Evolutionary conservation across 176 grass and related monocot species (phyloP).

Genomic region (Dendrocalamus sinicus): DNA sequence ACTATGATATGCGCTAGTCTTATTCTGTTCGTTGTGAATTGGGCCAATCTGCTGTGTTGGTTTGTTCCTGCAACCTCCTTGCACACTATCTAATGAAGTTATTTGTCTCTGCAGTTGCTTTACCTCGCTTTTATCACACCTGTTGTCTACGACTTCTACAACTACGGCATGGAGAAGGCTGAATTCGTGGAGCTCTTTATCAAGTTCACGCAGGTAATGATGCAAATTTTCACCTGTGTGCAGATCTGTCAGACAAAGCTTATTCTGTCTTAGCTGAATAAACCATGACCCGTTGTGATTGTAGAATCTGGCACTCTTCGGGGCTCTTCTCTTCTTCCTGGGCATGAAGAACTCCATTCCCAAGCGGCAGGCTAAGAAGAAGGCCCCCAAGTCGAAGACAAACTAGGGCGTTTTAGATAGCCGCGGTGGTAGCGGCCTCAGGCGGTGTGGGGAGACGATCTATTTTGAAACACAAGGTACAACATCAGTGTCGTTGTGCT

Average conservation of each 20-base stretch:
- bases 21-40: slow-evolving; percentile 1
- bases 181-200: slow-evolving; percentile 74
- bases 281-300: background rate
- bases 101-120: slow-evolving; percentile 39
- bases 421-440: slow-evolving; percentile 1
- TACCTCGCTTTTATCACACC: slow-evolving; percentile 73
- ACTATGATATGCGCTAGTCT: background rate
- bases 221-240: background rate
- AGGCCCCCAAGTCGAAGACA: slow-evolving; percentile 61
- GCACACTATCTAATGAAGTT: background rate
- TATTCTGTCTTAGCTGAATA: slow-evolving; percentile 9
- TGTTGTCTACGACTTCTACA: slow-evolving; percentile 78
- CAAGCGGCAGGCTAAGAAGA: slow-evolving; percentile 67
- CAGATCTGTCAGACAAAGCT: background rate
- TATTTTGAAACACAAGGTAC: slow-evolving; percentile 45
- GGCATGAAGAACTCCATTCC: slow-evolving; percentile 78
- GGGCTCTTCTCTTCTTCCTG: slow-evolving; percentile 69
- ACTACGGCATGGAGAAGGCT: slow-evolving; percentile 72
- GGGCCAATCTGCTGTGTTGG: background rate
- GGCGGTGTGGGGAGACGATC: slow-evolving; percentile 19
- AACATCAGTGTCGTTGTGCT: slow-evolving; percentile 24
- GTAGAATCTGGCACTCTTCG: slow-evolving; percentile 66
- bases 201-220: slow-evolving; percentile 70
- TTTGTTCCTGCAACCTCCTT: background rate
- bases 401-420: slow-evolving; percentile 44